These are phyloP conservation scores for Dioszegia hungarica DNA, from an alignment of 768 basidiomycete genomes.

Conservation along the genomic window DNA sequence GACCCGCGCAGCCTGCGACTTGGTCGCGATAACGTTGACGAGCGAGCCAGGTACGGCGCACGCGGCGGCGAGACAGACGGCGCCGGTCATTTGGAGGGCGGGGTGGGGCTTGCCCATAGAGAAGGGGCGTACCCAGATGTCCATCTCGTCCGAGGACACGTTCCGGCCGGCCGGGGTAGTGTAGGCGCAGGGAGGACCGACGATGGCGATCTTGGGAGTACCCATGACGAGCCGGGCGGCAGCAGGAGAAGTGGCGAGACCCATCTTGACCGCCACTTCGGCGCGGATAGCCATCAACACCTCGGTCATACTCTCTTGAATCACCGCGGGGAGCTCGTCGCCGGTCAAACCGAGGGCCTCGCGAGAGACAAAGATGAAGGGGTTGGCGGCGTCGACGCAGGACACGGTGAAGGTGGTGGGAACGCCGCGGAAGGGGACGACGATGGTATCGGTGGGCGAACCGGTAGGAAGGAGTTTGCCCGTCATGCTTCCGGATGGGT, in stretches of 20 bases:
- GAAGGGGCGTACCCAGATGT: conserved; percentile 54
- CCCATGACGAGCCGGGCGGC: conserved; percentile 71
- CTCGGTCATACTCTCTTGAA: conserved; percentile 15
- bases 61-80: conserved; percentile 25
- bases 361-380: conserved; percentile 61
- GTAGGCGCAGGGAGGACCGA: conserved; percentile 21
- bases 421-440: conserved; percentile 27
- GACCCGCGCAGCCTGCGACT: background rate
- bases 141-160: conserved; percentile 10
- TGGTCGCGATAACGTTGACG: conserved; percentile 11
- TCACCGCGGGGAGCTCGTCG: conserved; percentile 31
- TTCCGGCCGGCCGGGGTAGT: conserved; percentile 7
- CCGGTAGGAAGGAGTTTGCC: conserved; percentile 66
- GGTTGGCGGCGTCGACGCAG: conserved; percentile 70
- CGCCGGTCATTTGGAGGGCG: conserved; percentile 33
- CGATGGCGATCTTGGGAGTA: conserved; percentile 30
- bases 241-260: conserved; percentile 53
- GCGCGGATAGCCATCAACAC: conserved; percentile 53
- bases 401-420: conserved; percentile 49
- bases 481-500: conserved; percentile 65
- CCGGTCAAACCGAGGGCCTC: conserved; percentile 52
- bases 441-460: conserved; percentile 54
- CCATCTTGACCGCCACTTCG: conserved; percentile 68
- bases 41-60: conserved; percentile 11
- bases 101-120: conserved; percentile 55